Evolutionary conservation across 2,329 filamentous ascomycete genomes (phyloP), one percentile per base, ranked within the genome.

Genomic region (Xylariaceae sp.): DNA sequence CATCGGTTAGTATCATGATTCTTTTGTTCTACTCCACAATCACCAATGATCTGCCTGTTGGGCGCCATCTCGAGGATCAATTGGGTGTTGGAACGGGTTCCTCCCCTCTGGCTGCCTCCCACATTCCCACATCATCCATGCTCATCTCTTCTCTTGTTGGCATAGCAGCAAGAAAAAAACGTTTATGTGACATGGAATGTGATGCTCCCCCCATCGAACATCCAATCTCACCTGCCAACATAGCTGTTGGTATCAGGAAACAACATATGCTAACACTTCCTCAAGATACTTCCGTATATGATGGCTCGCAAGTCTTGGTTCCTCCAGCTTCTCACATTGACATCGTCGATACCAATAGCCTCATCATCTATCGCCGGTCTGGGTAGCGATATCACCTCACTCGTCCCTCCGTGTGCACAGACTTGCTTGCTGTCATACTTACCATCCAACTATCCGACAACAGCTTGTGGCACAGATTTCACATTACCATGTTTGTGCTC

Each of bases 401-500:
- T 68, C 8, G 67, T 72, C 17, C 71, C 71, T 13, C 51, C 54
- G 10, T 73, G 71, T 61, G 70, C 71, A 44, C 68, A 66, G 59
- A 49, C 62, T 48, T 92, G 88, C 71, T 78, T 91, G 66, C 68
- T 78, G 62, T 80, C 80, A 8, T 90, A 89, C 67, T 75, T 90
- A 65, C 71, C 73, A n/a, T 74, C 77, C 62, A 85, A 87, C 70
- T 89, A 83, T 68, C 77, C 78, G 42, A 67, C 71, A 17, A 73
- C 71, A 53, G 69, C 71, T 52, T 88, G 86, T 67, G 76, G 77
- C 35, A 69, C 73, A 39, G 74, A 74, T 11, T 77, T 80, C 9
- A 78, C 85, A 30, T 71, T 90, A 65, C 74, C 78, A 67, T 90
- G 86, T 65, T 77, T 91, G 5, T 92, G 88, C 71, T 79, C 80